Percentiles rank a stretch among this genome's conserved stretches.
Evolutionary conservation across 192 early-diverging fungal genomes (phyloP).

Genomic region (Coemansia sp.): DNA sequence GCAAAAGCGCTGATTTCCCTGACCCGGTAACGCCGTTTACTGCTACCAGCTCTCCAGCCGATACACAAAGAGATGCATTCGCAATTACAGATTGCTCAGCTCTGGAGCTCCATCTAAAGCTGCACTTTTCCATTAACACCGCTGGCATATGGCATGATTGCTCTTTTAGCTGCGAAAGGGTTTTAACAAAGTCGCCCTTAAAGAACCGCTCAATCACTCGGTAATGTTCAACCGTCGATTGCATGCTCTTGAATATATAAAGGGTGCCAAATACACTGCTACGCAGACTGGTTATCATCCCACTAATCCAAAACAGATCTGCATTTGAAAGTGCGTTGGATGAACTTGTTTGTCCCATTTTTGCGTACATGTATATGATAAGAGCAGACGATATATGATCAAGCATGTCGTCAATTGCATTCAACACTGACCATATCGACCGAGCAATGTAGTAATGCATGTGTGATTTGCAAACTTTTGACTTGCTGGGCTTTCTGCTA

Average conservation of each 20-base stretch:
- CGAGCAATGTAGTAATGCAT: slow-evolving; percentile 21
- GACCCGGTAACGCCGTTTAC: slow-evolving; percentile 61
- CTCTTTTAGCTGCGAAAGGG: slow-evolving; percentile 1
- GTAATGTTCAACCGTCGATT: not conserved
- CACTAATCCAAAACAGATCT: slow-evolving; percentile 15
- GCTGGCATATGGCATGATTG: not conserved
- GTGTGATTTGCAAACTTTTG: slow-evolving; percentile 14
- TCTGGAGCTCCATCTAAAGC: slow-evolving; percentile 14
- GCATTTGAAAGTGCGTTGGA: slow-evolving; percentile 20
- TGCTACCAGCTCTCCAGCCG: slow-evolving; percentile 52
- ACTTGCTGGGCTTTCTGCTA: not conserved
- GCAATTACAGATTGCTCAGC: slow-evolving; percentile 2
- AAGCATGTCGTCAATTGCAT: not conserved
- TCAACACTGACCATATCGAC: slow-evolving; percentile 11
- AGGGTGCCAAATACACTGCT: not conserved
- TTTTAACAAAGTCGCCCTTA: slow-evolving; percentile 22
- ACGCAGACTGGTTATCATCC: not conserved
- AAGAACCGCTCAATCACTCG: slow-evolving; percentile 16
- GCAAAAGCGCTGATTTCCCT: slow-evolving; percentile 64
- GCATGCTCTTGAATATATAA: not conserved
- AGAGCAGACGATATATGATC: slow-evolving; percentile 2
- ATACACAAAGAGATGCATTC: slow-evolving; percentile 10
- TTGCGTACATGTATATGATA: slow-evolving; percentile 12
- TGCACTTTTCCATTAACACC: slow-evolving; percentile 15
- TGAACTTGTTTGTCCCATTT: not conserved